phyloP scores from a whole-genome alignment of 768 basidiomycete species.

The Leccinum rimulosum region DNA sequence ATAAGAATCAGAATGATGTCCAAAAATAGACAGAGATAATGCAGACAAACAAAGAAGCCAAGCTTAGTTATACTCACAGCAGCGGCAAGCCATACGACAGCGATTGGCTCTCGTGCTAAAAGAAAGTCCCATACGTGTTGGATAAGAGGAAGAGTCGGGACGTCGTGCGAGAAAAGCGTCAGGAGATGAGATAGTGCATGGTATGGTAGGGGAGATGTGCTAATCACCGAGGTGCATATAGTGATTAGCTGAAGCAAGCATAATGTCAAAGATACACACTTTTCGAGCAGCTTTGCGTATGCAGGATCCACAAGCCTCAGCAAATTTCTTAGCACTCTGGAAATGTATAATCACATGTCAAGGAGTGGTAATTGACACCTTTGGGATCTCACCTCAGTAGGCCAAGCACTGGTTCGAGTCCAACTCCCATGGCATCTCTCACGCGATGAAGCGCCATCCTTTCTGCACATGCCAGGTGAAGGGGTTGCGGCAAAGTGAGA shows the following conservation, averaged over 20 bases:
- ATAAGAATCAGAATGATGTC: neutral
- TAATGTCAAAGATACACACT: slow-evolving; percentile 37
- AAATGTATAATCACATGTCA: neutral
- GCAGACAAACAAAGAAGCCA: neutral
- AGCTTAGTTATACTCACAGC: slow-evolving; percentile 53
- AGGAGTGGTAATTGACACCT: neutral
- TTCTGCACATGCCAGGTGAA: slow-evolving; percentile 53
- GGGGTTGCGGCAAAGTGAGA: slow-evolving; percentile 63
- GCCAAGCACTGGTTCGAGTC: slow-evolving; percentile 82
- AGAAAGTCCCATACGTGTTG: slow-evolving; percentile 93
- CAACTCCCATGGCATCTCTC: slow-evolving; percentile 85
- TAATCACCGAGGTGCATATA: slow-evolving; percentile 26
- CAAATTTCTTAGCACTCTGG: slow-evolving; percentile 72
- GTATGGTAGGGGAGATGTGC: slow-evolving; percentile 79
- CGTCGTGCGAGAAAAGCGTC: slow-evolving; percentile 90
- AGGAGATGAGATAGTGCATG: slow-evolving; percentile 88
- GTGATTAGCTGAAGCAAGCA: neutral
- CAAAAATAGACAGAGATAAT: neutral
- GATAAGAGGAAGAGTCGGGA: slow-evolving; percentile 84
- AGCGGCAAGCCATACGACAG: slow-evolving; percentile 77
- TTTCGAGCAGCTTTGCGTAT: slow-evolving; percentile 66
- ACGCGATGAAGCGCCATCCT: slow-evolving; percentile 40
- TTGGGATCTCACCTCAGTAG: slow-evolving; percentile 53
- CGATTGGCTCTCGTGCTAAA: slow-evolving; percentile 77
- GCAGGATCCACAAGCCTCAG: slow-evolving; percentile 67